A percentile compares a stretch with the other conserved stretches of the same genome.
Evolutionary conservation across 371 early-diverging fungal species (phyloP).

Genomic region (Chytridiales sp.): DNA sequence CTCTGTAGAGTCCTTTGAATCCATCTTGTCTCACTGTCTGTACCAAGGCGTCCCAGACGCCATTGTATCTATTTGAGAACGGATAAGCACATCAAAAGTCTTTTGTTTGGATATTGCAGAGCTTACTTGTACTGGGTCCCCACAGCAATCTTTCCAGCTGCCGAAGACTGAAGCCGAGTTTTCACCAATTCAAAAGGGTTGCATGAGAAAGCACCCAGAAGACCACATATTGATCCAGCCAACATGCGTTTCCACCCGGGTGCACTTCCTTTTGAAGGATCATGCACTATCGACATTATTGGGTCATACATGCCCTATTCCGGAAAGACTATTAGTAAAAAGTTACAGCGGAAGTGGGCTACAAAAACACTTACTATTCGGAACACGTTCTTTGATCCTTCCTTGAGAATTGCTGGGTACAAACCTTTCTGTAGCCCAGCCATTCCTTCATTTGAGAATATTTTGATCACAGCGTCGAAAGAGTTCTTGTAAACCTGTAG

Average conservation of each 20-base stretch:
- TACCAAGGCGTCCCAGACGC: constrained; percentile 53
- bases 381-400: constrained; percentile 69
- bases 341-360: neutral
- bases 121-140: constrained; percentile 57
- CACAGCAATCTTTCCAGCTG: constrained; percentile 51
- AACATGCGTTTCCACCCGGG: constrained; percentile 72
- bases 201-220: constrained; percentile 67
- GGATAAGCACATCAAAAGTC: constrained; percentile 11
- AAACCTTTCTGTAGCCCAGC: constrained; percentile 68
- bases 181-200: constrained; percentile 75
- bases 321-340: neutral
- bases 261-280: constrained; percentile 50
- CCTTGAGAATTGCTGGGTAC: constrained; percentile 64
- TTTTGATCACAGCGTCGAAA: constrained; percentile 63
- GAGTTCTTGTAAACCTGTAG: constrained; percentile 60
- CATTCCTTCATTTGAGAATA: constrained; percentile 61
- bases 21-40: constrained; percentile 55
- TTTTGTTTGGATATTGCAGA: neutral
- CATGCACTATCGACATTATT: constrained; percentile 58
- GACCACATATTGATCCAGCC: constrained; percentile 66
- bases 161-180: constrained; percentile 60
- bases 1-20: constrained; percentile 51
- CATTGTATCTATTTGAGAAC: constrained; percentile 49
- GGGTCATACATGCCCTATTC: constrained; percentile 67
- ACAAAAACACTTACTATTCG: constrained; percentile 47